phyloP scores from a whole-genome alignment of 1,139 yeast genomes.

The Candida sp. region DNA sequence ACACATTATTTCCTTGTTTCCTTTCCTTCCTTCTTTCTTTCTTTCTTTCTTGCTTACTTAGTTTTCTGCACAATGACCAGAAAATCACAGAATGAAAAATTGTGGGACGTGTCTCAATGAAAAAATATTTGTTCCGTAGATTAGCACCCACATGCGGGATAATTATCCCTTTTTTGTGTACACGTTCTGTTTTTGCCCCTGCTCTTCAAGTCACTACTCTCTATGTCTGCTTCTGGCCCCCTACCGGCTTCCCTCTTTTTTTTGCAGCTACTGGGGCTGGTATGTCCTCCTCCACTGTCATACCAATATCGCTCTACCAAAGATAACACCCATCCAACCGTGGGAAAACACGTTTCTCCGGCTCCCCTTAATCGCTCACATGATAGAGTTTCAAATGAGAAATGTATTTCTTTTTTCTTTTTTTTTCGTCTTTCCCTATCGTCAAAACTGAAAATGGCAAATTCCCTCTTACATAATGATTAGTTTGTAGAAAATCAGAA shows the following conservation, averaged over 20 bases:
- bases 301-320: not conserved
- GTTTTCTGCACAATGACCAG: not conserved
- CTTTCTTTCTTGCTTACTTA: too few relatives aligned
- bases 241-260: not conserved
- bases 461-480: not conserved
- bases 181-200: not conserved
- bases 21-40: too few relatives aligned
- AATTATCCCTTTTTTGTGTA: not conserved
- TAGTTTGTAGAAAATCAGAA: not conserved
- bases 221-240: not conserved
- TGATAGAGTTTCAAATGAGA: conserved; percentile 1
- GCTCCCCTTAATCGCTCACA: not conserved
- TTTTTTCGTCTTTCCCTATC: not conserved
- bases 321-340: not conserved
- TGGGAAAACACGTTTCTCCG: not conserved
- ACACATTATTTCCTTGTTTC: too few relatives aligned
- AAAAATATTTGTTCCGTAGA: not conserved
- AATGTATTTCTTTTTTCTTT: not conserved
- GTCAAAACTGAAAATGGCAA: not conserved
- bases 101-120: not conserved
- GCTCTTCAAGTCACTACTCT: not conserved
- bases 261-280: not conserved
- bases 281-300: not conserved
- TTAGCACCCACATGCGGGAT: not conserved
- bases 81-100: not conserved